Conservation (phyloP, 768 basidiomycete species). For the Candolleomyces eurysporus region DNA sequence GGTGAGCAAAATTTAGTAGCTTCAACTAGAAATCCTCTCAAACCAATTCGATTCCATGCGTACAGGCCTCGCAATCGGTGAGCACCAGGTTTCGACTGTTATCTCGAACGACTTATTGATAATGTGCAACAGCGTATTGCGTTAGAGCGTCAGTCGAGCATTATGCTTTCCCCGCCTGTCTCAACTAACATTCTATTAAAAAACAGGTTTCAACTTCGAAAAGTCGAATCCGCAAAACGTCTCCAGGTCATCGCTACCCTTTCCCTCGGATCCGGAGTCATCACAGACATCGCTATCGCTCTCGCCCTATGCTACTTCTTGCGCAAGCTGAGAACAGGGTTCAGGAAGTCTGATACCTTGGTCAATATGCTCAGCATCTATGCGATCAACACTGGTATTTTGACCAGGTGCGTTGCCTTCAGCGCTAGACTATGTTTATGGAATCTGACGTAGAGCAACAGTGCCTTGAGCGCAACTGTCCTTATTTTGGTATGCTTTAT, state of each 20-base stretch:
- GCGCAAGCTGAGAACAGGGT: slow-evolving; percentile 50
- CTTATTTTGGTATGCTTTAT: slow-evolving; percentile 30
- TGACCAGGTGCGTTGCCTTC: slow-evolving; percentile 47
- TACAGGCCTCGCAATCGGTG: slow-evolving; percentile 20
- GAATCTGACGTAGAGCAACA: slow-evolving; percentile 14
- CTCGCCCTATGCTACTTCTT: slow-evolving; percentile 53
- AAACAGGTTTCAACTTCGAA: slow-evolving; percentile 33
- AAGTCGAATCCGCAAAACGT: slow-evolving; percentile 27
- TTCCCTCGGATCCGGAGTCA: slow-evolving; percentile 47
- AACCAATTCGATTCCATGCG: slow-evolving; percentile 21
- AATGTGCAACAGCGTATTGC: slow-evolving; percentile 36
- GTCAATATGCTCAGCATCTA: slow-evolving; percentile 57
- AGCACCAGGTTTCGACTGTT: slow-evolving; percentile 24
- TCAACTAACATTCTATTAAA: neutral
- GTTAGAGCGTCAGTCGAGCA: slow-evolving; percentile 37
- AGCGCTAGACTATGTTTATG: neutral
- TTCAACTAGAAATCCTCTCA: neutral
- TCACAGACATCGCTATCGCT: slow-evolving; percentile 53
- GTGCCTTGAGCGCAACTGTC: slow-evolving; percentile 41
- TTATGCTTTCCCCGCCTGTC: neutral
- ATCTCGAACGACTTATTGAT: neutral
- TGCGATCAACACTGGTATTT: slow-evolving; percentile 57
- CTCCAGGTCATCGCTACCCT: slow-evolving; percentile 48
- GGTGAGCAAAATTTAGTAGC: slow-evolving; percentile 27
- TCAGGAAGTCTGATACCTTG: slow-evolving; percentile 53